phyloP scores from a whole-genome alignment of 192 early-diverging fungal genomes.

The Backusella tuberculispora region DNA sequence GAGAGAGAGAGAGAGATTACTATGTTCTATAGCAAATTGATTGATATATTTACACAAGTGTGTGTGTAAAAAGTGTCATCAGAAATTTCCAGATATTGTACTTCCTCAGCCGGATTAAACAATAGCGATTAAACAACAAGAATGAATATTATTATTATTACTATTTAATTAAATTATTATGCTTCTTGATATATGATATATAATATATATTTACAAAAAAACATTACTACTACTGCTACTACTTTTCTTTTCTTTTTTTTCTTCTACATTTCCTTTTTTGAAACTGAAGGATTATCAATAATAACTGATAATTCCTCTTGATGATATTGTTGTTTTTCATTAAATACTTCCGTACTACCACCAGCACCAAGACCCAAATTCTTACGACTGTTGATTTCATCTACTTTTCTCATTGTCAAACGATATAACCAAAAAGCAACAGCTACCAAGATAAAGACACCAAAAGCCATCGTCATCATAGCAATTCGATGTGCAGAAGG shows the following conservation, averaged over 20 bases:
- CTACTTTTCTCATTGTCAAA: constrained; percentile 36
- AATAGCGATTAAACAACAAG: neutral
- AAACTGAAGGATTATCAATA: neutral
- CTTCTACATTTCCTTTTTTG: constrained; percentile 19
- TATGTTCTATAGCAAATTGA: neutral
- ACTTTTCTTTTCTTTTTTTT: neutral
- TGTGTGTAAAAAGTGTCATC: constrained; percentile 32
- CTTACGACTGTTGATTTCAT: constrained; percentile 6
- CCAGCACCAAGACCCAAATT: neutral
- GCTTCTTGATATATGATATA: no score
- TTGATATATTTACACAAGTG: constrained; percentile 16
- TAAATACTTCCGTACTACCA: neutral
- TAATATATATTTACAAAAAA: no score
- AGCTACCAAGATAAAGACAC: constrained; percentile 26
- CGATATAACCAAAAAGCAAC: constrained; percentile 39
- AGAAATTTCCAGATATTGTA: constrained; percentile 29
- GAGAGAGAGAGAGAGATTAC: neutral
- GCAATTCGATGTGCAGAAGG: constrained; percentile 30
- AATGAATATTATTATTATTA: neutral
- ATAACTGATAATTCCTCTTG: neutral
- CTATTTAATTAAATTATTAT: neutral
- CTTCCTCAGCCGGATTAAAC: constrained; percentile 26
- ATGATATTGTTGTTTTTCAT: neutral
- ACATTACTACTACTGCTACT: no score
- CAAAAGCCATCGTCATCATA: constrained; percentile 24